phyloP scores from a whole-genome alignment of 2,329 filamentous ascomycete species.

The Ascochyta koolunga region DNA sequence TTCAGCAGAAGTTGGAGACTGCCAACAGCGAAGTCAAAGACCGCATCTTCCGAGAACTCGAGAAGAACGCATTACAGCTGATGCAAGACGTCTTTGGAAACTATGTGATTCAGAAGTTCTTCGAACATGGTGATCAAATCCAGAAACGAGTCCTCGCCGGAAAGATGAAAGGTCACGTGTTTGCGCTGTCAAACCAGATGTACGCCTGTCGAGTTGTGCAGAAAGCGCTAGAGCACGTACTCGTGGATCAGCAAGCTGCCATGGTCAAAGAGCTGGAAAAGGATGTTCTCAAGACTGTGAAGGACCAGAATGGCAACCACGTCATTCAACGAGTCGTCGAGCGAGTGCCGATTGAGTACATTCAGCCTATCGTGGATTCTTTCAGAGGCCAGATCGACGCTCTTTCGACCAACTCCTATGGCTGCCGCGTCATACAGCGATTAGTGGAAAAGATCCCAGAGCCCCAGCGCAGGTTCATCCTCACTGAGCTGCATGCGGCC shows the following conservation, averaged over 20 bases:
- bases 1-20: slow-evolving; percentile 87
- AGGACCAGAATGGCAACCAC: slow-evolving; percentile 92
- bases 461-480: slow-evolving; percentile 71
- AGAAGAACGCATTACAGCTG: slow-evolving; percentile 80
- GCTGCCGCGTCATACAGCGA: slow-evolving; percentile 90
- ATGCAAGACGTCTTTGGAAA: slow-evolving; percentile 99
- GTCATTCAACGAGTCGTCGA: slow-evolving; percentile 95
- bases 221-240: slow-evolving; percentile 88
- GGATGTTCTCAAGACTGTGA: slow-evolving; percentile 77
- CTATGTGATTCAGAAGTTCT: slow-evolving; percentile 97
- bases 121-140: slow-evolving; percentile 90
- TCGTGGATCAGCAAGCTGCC: slow-evolving; percentile 87
- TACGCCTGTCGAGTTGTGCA: slow-evolving; percentile 97
- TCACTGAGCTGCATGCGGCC: slow-evolving; percentile 78
- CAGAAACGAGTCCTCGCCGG: slow-evolving; percentile 88
- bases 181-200: slow-evolving; percentile 81
- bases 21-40: slow-evolving; percentile 98
- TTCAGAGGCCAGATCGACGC: slow-evolving; percentile 76
- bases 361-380: slow-evolving; percentile 83
- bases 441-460: slow-evolving; percentile 84
- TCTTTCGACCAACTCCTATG: slow-evolving; percentile 81
- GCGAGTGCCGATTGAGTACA: slow-evolving; percentile 74
- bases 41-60: slow-evolving; percentile 84
- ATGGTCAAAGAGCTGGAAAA: slow-evolving; percentile 83
- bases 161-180: slow-evolving; percentile 85